These are phyloP conservation scores for Tremella fuciformis DNA, from an alignment of 768 basidiomycete species.

Conservation along the genomic window DNA sequence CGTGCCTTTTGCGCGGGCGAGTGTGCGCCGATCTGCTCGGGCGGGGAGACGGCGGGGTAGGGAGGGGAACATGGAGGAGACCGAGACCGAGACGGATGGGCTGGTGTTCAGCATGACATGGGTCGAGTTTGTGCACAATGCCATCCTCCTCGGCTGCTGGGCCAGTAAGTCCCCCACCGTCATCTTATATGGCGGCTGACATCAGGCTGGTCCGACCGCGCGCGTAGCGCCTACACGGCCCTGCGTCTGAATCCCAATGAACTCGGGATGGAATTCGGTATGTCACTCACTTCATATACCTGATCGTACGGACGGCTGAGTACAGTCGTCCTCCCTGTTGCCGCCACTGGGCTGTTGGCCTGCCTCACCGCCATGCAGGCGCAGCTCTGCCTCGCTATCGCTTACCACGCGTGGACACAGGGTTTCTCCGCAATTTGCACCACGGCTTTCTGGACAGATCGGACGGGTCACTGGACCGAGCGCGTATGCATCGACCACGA, in stretches of 20 bases:
- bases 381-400: neutral
- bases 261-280: no score
- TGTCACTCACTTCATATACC: no score
- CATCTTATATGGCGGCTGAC: neutral
- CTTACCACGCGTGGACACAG: neutral
- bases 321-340: neutral
- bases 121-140: slow-evolving; percentile 3
- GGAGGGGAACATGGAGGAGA: neutral
- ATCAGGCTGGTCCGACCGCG: no score
- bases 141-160: slow-evolving; percentile 1
- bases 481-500: neutral
- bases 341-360: neutral
- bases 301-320: neutral
- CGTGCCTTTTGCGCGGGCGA: neutral
- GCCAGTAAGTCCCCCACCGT: neutral
- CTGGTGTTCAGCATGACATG: neutral
- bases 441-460: neutral
- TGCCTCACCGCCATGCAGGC: neutral
- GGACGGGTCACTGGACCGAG: neutral
- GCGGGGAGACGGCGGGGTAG: neutral
- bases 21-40: no score
- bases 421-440: neutral
- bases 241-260: no score
- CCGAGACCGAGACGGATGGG: neutral
- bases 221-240: no score